Base-by-base conservation (phyloP, 2,329 filamentous ascomycete genomes). In the Penicillium sp. region DNA sequence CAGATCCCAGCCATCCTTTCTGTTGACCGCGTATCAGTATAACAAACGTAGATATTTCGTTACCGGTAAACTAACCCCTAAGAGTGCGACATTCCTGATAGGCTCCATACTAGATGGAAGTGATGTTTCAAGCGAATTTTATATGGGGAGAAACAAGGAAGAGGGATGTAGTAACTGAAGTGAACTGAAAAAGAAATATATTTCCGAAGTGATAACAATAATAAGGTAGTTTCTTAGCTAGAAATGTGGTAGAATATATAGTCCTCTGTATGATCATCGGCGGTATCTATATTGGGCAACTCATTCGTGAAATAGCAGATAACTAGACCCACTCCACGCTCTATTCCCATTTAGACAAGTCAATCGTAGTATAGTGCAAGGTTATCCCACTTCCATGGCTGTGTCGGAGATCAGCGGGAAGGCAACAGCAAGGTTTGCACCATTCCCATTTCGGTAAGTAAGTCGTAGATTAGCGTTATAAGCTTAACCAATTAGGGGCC, bases 1-100 rank as follows among this genome's bases (percentile, higher is more conserved):
- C 22, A 3, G 50, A 52, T 31, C 50, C 50, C 13, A 52, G 20
- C 50, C 20, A 45, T 31, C 50, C 50, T 45, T 44, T 52, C 50
- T 52, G 31, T 52, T 46, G 26, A 13, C 2, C 22, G 3, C 3
- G 18, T 18, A 34, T 37, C 13, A 37, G 40, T 45, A 46, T 37
- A 45, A 18, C 14, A 31, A 32, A 35, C 5, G 6, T 7, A 37
- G 20, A 5, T 4, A n/a, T 14, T 26, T 20, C 7, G 9, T 34
- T 5, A 5, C 8, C 4, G 6, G 5, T 10, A 6, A 34, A 46
- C 50, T 45, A 14, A 52, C 50, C 13, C 50, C 50, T 7, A 52
- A 31, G 11, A 52, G 50, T 29, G 50, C 50, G 10, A 52, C 50
- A 5, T 52, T 52, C 11, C 13, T 34, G 13, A 52, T 46, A 29